Conservation (phyloP, 805 yeast species). For the Metschnikowia gelsemii region DNA sequence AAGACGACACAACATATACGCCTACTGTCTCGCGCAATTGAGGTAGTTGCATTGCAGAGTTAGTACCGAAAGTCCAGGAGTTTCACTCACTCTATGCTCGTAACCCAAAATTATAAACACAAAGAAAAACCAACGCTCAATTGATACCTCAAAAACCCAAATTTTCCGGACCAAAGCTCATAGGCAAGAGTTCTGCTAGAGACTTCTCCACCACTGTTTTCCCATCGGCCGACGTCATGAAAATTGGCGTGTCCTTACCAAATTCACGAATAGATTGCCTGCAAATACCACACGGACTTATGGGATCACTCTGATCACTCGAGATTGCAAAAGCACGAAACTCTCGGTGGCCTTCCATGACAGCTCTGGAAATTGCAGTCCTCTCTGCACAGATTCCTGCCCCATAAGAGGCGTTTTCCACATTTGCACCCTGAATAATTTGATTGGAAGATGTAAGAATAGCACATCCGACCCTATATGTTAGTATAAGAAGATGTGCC, state of each 20-base stretch:
- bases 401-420: slow-evolving; percentile 91
- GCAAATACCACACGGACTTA: slow-evolving; percentile 93
- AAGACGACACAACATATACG: no score
- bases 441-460: slow-evolving; percentile 52
- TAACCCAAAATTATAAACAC: background rate
- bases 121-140: background rate
- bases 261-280: slow-evolving; percentile 89
- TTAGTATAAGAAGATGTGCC: background rate
- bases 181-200: slow-evolving; percentile 68
- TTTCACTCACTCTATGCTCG: no score
- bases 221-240: slow-evolving; percentile 65
- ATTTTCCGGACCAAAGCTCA: slow-evolving; percentile 83
- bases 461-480: slow-evolving; percentile 72
- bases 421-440: slow-evolving; percentile 72
- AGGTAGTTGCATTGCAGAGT: no score
- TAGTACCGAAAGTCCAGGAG: no score
- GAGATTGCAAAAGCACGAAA: slow-evolving; percentile 67
- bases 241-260: slow-evolving; percentile 55
- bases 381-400: slow-evolving; percentile 45
- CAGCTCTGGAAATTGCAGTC: slow-evolving; percentile 31
- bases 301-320: slow-evolving; percentile 55
- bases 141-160: slow-evolving; percentile 2
- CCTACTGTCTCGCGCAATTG: no score
- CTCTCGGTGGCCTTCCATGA: slow-evolving; percentile 39
- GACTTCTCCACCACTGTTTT: slow-evolving; percentile 41